Conservation (phyloP, 2,329 filamentous ascomycete species). For the Penicillium psychrosexuale region DNA sequence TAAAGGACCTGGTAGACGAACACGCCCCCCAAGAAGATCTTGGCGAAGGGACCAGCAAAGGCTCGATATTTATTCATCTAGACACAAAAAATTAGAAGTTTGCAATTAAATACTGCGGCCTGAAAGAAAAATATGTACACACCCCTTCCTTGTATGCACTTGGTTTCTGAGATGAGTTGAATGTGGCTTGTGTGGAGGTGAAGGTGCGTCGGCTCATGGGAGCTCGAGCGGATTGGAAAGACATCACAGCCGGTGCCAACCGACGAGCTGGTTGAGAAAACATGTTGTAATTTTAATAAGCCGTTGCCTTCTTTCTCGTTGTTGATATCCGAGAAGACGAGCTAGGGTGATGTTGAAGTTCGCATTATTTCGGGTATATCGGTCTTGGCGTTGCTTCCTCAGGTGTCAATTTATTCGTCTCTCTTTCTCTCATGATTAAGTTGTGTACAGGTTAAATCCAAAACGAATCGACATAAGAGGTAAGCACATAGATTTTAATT, state of each 20-base stretch:
- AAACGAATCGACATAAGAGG: not conserved
- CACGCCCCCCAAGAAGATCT: conserved; percentile 49
- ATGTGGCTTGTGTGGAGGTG: conserved; percentile 8
- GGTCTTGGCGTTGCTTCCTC: conserved; percentile 5
- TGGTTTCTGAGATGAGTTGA: conserved; percentile 6
- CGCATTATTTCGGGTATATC: conserved; percentile 3
- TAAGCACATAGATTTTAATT: not conserved
- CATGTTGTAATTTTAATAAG: not conserved
- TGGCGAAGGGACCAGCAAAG: conserved; percentile 45
- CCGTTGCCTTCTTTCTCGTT: not conserved
- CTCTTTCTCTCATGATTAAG: not conserved
- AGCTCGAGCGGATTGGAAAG: conserved; percentile 7
- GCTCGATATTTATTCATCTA: conserved; percentile 41
- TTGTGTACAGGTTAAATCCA: not conserved
- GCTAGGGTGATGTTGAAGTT: conserved; percentile 15
- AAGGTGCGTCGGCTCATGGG: conserved; percentile 1
- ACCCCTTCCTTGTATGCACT: conserved; percentile 32
- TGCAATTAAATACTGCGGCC: not conserved
- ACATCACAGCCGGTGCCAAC: not conserved
- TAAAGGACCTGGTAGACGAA: conserved; percentile 50
- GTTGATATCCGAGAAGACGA: conserved; percentile 1
- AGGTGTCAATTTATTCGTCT: conserved; percentile 2
- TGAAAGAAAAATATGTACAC: not conserved
- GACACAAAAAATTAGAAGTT: not conserved
- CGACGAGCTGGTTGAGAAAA: conserved; percentile 1